These are phyloP conservation scores for Polymyxa betae DNA, from an alignment of 208 protist genomes.

Conservation along the genomic window DNA sequence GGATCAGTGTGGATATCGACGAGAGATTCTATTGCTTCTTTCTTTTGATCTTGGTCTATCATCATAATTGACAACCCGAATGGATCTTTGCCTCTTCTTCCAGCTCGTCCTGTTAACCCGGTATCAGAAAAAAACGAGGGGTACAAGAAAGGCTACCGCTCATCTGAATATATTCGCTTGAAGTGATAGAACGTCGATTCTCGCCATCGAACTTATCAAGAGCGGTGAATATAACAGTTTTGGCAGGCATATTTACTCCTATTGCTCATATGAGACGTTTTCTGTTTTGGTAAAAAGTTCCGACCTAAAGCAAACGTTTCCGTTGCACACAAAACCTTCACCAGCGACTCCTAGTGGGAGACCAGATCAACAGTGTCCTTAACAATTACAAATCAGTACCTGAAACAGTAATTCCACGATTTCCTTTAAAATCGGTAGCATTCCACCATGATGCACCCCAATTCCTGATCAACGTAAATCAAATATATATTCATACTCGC, in stretches of 20 bases:
- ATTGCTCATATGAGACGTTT: neutral
- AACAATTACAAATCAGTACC: neutral
- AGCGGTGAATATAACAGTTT: slow-evolving; percentile 95
- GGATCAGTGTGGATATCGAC: neutral
- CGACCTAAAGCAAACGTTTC: slow-evolving; percentile 98
- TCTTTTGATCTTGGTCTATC: slow-evolving; percentile 2
- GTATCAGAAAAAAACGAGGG: neutral
- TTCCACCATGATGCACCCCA: slow-evolving; percentile 98
- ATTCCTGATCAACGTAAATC: slow-evolving; percentile 89
- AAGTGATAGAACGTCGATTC: slow-evolving; percentile 86
- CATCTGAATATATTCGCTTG: slow-evolving; percentile 36
- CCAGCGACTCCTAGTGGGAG: slow-evolving; percentile 85
- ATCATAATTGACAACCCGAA: slow-evolving; percentile 31
- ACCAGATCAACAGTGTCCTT: neutral
- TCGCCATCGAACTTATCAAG: slow-evolving; percentile 98
- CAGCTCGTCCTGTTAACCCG: neutral
- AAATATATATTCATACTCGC: neutral
- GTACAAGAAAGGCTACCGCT: neutral
- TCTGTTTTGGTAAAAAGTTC: neutral
- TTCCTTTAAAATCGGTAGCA: slow-evolving; percentile 99
- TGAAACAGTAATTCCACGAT: slow-evolving; percentile 98
- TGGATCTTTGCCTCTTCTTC: neutral
- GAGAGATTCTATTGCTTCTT: neutral
- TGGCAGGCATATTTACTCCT: slow-evolving; percentile 98
- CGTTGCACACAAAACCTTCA: slow-evolving; percentile 94